phyloP scores from a whole-genome alignment of 495 filamentous ascomycete species.

The Lasiosphaeriaceae sp. region DNA sequence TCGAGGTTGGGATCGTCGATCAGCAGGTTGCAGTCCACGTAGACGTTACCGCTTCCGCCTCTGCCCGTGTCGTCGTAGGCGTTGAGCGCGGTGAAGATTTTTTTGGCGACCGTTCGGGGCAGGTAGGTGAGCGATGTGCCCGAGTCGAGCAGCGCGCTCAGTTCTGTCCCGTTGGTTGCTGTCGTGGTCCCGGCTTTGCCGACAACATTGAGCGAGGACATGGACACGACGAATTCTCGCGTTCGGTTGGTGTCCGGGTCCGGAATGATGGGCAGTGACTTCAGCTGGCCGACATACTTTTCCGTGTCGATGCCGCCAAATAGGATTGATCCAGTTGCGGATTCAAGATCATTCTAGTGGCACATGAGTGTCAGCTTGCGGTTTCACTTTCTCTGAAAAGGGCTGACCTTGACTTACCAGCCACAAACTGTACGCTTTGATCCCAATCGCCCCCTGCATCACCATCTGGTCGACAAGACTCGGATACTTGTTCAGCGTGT shows the following conservation, averaged over 20 bases:
- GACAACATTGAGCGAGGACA: slow-evolving; percentile 50
- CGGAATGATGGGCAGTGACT: slow-evolving; percentile 64
- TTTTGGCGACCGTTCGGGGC: slow-evolving; percentile 57
- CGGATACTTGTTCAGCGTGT: slow-evolving; percentile 57
- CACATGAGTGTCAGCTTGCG: neutral
- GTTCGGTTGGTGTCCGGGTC: slow-evolving; percentile 40
- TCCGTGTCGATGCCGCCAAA: slow-evolving; percentile 86
- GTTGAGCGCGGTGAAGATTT: slow-evolving; percentile 59
- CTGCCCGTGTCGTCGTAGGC: slow-evolving; percentile 48
- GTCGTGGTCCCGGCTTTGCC: slow-evolving; percentile 26
- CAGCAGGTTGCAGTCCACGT: slow-evolving; percentile 62
- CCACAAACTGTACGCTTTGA: slow-evolving; percentile 82
- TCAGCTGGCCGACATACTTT: slow-evolving; percentile 67
- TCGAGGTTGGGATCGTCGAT: slow-evolving; percentile 46
- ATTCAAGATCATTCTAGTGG: slow-evolving; percentile 48
- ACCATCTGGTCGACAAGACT: slow-evolving; percentile 74
- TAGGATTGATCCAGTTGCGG: slow-evolving; percentile 70
- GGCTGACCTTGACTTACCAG: slow-evolving; percentile 53
- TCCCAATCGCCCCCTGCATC: slow-evolving; percentile 60
- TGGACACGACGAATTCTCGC: slow-evolving; percentile 64
- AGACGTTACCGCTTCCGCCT: slow-evolving; percentile 40
- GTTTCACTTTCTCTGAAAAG: neutral
- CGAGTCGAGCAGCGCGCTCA: slow-evolving; percentile 76
- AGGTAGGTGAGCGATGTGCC: slow-evolving; percentile 81
- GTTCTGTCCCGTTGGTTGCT: slow-evolving; percentile 45